phyloP scores from a whole-genome alignment of 192 early-diverging fungal genomes.

The Linderina pennispora region DNA sequence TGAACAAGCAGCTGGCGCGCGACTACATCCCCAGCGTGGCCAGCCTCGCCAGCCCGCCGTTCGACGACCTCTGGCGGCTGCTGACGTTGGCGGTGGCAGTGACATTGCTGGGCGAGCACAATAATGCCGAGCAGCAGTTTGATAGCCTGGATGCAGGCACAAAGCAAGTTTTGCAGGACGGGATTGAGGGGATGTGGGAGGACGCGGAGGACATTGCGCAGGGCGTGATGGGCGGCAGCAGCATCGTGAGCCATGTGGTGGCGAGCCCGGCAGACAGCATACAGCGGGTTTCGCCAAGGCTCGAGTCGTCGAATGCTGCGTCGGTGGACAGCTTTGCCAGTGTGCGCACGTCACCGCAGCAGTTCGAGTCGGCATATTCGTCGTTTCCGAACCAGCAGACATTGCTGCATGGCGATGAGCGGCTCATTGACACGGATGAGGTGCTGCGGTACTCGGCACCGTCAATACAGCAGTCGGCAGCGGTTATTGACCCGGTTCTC shows the following conservation, averaged over 20 bases:
- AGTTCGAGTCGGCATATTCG: constrained; percentile 23
- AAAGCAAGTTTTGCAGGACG: constrained; percentile 10
- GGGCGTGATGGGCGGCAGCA: constrained; percentile 1
- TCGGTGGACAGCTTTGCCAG: constrained; percentile 15
- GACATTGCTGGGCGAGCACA: constrained; percentile 34
- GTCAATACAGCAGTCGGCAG: not conserved
- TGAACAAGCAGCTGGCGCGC: constrained; percentile 13
- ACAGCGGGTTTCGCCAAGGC: not conserved
- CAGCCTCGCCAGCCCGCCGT: constrained; percentile 16
- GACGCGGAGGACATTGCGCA: not conserved
- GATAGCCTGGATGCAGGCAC: constrained; percentile 11
- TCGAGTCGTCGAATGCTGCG: not conserved
- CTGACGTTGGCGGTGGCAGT: constrained; percentile 29
- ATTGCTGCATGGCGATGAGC: not conserved
- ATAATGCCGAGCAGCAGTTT: constrained; percentile 19
- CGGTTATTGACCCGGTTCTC: not conserved
- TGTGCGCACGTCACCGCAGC: constrained; percentile 19
- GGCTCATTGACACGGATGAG: too few species aligned
- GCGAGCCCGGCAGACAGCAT: not conserved
- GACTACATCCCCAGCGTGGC: constrained; percentile 29
- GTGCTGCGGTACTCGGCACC: too few species aligned
- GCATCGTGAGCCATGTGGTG: not conserved
- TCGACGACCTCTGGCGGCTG: constrained; percentile 41
- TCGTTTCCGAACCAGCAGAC: constrained; percentile 12
- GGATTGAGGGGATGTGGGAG: constrained; percentile 30